Conservation (phyloP, 768 basidiomycete genomes). For the Candolleomyces efflorescens region DNA sequence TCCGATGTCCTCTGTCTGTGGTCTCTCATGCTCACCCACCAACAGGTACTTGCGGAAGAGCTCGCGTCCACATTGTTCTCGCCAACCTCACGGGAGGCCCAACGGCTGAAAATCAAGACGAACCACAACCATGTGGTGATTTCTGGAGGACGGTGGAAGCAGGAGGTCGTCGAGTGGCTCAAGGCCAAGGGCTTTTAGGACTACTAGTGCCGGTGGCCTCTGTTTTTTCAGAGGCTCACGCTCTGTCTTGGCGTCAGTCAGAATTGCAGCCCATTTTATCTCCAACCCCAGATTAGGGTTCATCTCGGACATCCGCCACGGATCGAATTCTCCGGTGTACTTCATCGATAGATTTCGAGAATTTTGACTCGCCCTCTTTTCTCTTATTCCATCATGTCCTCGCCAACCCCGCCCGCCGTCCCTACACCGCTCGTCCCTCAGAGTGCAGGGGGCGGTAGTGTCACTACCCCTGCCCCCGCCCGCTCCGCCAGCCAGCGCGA, state of each 20-base stretch:
- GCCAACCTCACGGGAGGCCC: constrained; percentile 39
- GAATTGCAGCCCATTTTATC: background rate
- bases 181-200: constrained; percentile 57
- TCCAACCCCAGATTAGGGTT: background rate
- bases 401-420: constrained; percentile 22
- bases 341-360: constrained; percentile 10
- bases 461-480: constrained; percentile 46
- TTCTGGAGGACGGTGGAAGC: constrained; percentile 61
- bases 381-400: constrained; percentile 21
- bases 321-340: constrained; percentile 16
- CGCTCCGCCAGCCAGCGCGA: constrained; percentile 49
- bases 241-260: background rate
- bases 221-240: background rate
- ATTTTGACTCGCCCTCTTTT: constrained; percentile 1
- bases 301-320: constrained; percentile 11
- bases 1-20: constrained; percentile 10
- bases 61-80: constrained; percentile 49
- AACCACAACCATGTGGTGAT: constrained; percentile 51
- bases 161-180: constrained; percentile 60
- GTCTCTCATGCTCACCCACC: constrained; percentile 11
- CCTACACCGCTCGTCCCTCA: constrained; percentile 32
- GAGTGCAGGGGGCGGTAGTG: constrained; percentile 34
- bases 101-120: constrained; percentile 45
- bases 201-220: constrained; percentile 2
- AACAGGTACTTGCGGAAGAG: constrained; percentile 57